Evolutionary conservation across 495 filamentous ascomycete species (phyloP).

Genomic region (Oidiodendron maius): DNA sequence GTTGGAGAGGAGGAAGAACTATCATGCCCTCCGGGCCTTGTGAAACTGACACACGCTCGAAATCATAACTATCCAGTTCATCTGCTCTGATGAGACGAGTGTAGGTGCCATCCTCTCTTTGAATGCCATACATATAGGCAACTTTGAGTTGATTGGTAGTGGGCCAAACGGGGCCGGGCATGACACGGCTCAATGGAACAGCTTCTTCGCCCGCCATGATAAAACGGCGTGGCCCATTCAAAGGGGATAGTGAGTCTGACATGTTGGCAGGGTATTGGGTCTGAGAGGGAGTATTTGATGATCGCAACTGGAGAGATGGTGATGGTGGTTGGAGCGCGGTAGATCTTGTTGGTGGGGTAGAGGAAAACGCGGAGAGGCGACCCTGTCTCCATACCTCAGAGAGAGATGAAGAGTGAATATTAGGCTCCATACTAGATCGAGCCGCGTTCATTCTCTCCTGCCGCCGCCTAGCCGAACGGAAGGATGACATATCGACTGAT

Average conservation of each 20-base stretch:
- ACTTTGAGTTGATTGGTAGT: conserved; percentile 1
- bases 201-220: neutral
- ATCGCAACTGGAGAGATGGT: neutral
- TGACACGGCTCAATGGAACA: conserved; percentile 5
- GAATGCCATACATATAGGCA: conserved; percentile 18
- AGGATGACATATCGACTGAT: neutral
- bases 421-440: neutral
- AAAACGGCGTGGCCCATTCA: neutral
- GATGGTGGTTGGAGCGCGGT: neutral
- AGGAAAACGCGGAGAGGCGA: neutral
- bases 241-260: neutral
- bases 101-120: conserved; percentile 47
- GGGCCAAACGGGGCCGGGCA: conserved; percentile 9
- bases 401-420: neutral
- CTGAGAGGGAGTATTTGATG: neutral
- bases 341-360: neutral
- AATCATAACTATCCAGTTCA: conserved; percentile 36
- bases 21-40: conserved; percentile 29
- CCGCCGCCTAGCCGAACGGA: neutral
- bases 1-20: conserved; percentile 33
- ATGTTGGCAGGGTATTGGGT: neutral
- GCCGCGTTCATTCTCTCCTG: neutral
- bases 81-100: conserved; percentile 63
- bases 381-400: neutral
- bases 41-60: conserved; percentile 27